A percentile compares a stretch with the other conserved stretches of the same genome.
phyloP scores from a whole-genome alignment of 148 eudicot genomes.

The Fagopyrum homotropicum region DNA sequence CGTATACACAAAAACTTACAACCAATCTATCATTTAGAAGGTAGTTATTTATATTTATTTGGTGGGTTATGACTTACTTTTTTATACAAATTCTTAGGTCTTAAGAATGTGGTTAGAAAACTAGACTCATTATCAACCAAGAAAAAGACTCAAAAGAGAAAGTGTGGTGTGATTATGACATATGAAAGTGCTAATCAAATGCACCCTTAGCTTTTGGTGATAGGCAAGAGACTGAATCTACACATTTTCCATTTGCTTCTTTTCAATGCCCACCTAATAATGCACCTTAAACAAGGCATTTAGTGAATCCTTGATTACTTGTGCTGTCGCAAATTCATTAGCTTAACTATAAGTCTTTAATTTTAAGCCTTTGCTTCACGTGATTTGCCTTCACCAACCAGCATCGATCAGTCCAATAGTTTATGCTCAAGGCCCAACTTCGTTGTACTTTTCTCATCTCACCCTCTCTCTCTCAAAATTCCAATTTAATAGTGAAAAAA shows the following conservation, averaged over 20 bases:
- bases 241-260: neutral
- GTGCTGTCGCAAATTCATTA: neutral
- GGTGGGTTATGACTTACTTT: conserved; percentile 6
- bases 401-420: neutral
- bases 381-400: neutral
- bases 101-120: neutral
- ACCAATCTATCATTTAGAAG: neutral
- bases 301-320: neutral
- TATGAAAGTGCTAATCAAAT: conserved; percentile 1
- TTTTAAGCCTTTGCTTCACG: neutral
- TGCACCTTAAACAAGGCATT: neutral
- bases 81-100: neutral
- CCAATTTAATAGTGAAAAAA: neutral
- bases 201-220: neutral
- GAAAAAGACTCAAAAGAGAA: neutral
- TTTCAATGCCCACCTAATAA: neutral
- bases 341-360: neutral
- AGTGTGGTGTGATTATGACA: conserved; percentile 5
- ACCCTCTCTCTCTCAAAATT: neutral
- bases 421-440: neutral
- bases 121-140: neutral
- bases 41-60: neutral
- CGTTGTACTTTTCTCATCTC: neutral
- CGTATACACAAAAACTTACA: too few relatives aligned
- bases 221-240: neutral